A percentile compares a stretch with the other conserved stretches of the same genome.
Evolutionary conservation across 2,329 filamentous ascomycete species (phyloP).

Genomic region (Emmonsiellopsis sp.): DNA sequence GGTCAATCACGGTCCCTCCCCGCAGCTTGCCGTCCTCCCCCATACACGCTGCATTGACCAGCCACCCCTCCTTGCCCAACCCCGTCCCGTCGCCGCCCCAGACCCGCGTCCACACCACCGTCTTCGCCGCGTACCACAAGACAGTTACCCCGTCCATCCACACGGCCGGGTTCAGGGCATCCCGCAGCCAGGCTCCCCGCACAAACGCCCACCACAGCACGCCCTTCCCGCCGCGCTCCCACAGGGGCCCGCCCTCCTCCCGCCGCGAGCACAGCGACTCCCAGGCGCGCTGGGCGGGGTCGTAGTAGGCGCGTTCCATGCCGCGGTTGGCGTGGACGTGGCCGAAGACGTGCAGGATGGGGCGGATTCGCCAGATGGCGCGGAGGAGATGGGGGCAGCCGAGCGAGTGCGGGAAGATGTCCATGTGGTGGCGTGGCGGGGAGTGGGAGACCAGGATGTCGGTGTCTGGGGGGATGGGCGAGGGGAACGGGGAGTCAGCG

Average conservation of each 20-base stretch:
- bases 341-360: slow-evolving; percentile 71
- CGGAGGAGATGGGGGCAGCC: slow-evolving; percentile 62
- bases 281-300: slow-evolving; percentile 61
- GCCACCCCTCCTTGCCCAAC: slow-evolving; percentile 27
- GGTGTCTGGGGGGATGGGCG: slow-evolving; percentile 58
- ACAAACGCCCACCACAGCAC: slow-evolving; percentile 7
- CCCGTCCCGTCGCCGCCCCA: slow-evolving; percentile 40
- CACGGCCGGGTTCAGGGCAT: slow-evolving; percentile 14
- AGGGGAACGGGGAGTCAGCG: slow-evolving; percentile 59
- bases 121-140: slow-evolving; percentile 43
- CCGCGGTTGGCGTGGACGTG: slow-evolving; percentile 74
- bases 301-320: slow-evolving; percentile 61
- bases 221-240: slow-evolving; percentile 9
- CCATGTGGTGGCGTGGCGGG: slow-evolving; percentile 64
- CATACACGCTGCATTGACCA: slow-evolving; percentile 52
- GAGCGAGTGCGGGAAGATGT: slow-evolving; percentile 45
- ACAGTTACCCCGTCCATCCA: slow-evolving; percentile 46
- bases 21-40: slow-evolving; percentile 25
- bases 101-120: slow-evolving; percentile 50
- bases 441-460: slow-evolving; percentile 77
- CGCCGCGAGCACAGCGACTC: slow-evolving; percentile 50
- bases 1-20: slow-evolving; percentile 28
- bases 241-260: slow-evolving; percentile 16
- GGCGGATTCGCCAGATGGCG: slow-evolving; percentile 66
- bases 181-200: slow-evolving; percentile 4